Evolutionary conservation across 2,329 filamentous ascomycete species (phyloP).

Genomic region (Grosmannia penicillata): DNA sequence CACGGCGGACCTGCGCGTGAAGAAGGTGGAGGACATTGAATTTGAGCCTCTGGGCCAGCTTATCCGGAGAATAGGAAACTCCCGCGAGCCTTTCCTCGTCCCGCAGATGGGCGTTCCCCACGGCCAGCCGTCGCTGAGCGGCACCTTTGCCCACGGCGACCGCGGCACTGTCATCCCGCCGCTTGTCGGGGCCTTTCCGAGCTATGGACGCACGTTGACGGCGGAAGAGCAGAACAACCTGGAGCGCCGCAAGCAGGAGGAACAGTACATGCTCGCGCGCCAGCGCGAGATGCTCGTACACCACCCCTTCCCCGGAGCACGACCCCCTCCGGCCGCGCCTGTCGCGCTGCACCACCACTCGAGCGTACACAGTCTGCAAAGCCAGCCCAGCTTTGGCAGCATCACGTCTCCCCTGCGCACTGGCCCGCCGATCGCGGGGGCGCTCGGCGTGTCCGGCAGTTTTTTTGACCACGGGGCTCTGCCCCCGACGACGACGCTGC

Average conservation of each 20-base stretch:
- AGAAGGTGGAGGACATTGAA: conserved; percentile 83
- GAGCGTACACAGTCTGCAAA: conserved; percentile 89
- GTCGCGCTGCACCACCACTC: conserved; percentile 70
- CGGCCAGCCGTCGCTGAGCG: conserved; percentile 47
- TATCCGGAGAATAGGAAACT: conserved; percentile 91
- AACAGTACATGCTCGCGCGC: conserved; percentile 90
- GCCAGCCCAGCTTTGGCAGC: conserved; percentile 90
- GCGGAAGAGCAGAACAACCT: conserved; percentile 97
- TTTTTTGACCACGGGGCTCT: conserved; percentile 53
- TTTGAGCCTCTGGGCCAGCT: conserved; percentile 93
- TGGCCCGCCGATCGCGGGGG: conserved; percentile 34
- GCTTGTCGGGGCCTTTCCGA: conserved; percentile 85
- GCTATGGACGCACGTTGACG: conserved; percentile 89
- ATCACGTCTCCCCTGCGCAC: conserved; percentile 73
- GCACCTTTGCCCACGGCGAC: conserved; percentile 31
- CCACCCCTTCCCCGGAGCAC: conserved; percentile 5
- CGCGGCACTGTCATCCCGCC: conserved; percentile 63
- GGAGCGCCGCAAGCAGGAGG: conserved; percentile 91
- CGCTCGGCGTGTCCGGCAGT: conserved; percentile 38
- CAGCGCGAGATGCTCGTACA: conserved; percentile 84
- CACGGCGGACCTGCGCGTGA: conserved; percentile 83
- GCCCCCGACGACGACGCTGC: conserved; percentile 21
- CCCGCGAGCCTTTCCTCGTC: conserved; percentile 90
- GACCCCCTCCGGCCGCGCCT: conserved; percentile 19
- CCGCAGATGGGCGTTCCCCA: conserved; percentile 93